Conservation (phyloP, 192 early-diverging fungal genomes). For the Umbelopsis sp. region DNA sequence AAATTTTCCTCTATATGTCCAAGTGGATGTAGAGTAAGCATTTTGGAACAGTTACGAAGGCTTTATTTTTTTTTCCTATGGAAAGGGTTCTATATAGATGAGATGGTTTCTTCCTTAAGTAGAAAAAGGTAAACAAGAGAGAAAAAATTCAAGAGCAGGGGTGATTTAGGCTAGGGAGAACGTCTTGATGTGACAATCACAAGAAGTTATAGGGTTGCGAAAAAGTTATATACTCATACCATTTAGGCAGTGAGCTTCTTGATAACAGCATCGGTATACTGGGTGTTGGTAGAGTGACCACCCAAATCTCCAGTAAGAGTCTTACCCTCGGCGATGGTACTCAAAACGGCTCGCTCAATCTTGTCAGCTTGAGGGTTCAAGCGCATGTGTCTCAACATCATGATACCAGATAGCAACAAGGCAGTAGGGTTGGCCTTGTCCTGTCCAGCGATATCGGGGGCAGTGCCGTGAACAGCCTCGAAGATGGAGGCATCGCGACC, state of each 20-base stretch:
- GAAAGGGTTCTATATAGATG: constrained; percentile 10
- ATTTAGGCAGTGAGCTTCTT: constrained; percentile 7
- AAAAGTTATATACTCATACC: too few relatives aligned
- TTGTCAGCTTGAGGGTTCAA: constrained; percentile 76
- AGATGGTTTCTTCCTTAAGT: neutral
- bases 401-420: constrained; percentile 89
- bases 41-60: too few relatives aligned
- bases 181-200: too few relatives aligned
- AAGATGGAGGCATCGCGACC: constrained; percentile 98
- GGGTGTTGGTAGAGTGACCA: constrained; percentile 78
- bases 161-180: too few relatives aligned
- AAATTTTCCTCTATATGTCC: too few relatives aligned
- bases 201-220: too few relatives aligned
- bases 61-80: neutral
- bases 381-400: constrained; percentile 98
- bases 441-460: constrained; percentile 92
- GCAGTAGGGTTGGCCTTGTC: constrained; percentile 97
- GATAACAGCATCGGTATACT: constrained; percentile 89
- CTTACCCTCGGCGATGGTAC: constrained; percentile 93
- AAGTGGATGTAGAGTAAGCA: too few relatives aligned
- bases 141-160: too few relatives aligned
- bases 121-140: too few relatives aligned
- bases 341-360: constrained; percentile 91
- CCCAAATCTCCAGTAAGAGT: constrained; percentile 89
- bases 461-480: constrained; percentile 93